phyloP scores from a whole-genome alignment of 1,284 basidiomycete genomes.

The Polyporus tsugae region DNA sequence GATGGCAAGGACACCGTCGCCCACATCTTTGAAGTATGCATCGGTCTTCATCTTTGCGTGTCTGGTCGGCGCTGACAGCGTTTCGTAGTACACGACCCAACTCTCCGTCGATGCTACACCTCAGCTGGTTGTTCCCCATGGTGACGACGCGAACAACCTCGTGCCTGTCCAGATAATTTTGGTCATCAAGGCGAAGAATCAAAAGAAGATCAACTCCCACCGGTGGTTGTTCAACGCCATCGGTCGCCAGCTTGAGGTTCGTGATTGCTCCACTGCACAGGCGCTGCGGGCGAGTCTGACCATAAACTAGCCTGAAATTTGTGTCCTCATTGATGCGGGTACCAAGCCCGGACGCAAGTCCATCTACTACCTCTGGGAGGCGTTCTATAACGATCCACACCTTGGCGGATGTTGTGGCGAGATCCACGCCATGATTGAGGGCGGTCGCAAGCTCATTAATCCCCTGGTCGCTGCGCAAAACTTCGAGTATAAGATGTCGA shows the following conservation, averaged over 20 bases:
- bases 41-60: background rate
- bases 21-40: conserved; percentile 85
- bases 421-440: conserved; percentile 95
- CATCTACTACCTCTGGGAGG: conserved; percentile 98
- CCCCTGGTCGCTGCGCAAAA: conserved; percentile 96
- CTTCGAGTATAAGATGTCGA: conserved; percentile 99
- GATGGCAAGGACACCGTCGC: conserved; percentile 94
- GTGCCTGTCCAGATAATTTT: conserved; percentile 97
- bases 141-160: conserved; percentile 89
- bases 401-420: conserved; percentile 90
- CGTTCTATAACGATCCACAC: conserved; percentile 80
- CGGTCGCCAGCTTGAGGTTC: conserved; percentile 80
- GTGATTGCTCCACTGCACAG: conserved; percentile 21
- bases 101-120: conserved; percentile 91
- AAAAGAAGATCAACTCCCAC: conserved; percentile 97
- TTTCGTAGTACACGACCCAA: conserved; percentile 85
- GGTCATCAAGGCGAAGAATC: conserved; percentile 95
- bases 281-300: background rate
- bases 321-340: conserved; percentile 92
- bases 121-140: conserved; percentile 89
- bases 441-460: conserved; percentile 91
- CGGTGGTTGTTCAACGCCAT: conserved; percentile 99
- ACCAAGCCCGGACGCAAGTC: conserved; percentile 97
- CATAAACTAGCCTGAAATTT: conserved; percentile 80
- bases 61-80: conserved; percentile 11